Percentiles rank a stretch among this genome's conserved stretches.
Conservation (phyloP, 192 early-diverging fungal genomes). For the Endogone sp. region DNA sequence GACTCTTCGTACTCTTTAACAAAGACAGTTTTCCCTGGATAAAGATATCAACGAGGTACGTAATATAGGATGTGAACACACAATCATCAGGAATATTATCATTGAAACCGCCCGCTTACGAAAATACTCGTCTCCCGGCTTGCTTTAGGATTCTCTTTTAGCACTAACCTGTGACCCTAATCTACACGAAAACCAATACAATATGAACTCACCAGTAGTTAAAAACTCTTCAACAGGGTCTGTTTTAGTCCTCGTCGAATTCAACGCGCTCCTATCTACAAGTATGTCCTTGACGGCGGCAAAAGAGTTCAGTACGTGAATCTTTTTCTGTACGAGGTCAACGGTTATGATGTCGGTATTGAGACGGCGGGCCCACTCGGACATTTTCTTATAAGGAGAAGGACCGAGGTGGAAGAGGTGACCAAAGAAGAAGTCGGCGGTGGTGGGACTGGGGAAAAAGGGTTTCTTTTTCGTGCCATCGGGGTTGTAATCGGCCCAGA, state of each 20-base stretch:
- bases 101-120: too few species aligned
- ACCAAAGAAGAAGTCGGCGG: not conserved
- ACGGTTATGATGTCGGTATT: not conserved
- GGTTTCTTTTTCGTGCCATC: not conserved
- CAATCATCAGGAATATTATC: too few species aligned
- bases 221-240: not conserved
- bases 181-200: too few species aligned
- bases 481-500: not conserved
- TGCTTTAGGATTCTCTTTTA: too few species aligned
- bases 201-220: not conserved
- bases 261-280: constrained; percentile 1
- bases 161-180: not conserved
- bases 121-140: too few species aligned
- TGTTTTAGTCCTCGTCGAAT: not conserved
- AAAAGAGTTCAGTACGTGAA: not conserved
- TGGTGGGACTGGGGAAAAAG: not conserved
- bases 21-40: not conserved
- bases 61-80: not conserved
- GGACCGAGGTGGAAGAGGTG: not conserved
- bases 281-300: not conserved
- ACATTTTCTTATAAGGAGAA: not conserved
- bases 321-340: not conserved
- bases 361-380: not conserved
- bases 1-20: not conserved
- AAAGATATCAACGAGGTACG: not conserved